phyloP scores from a whole-genome alignment of 1,284 basidiomycete species.

The Acaromyces ingoldii region DNA sequence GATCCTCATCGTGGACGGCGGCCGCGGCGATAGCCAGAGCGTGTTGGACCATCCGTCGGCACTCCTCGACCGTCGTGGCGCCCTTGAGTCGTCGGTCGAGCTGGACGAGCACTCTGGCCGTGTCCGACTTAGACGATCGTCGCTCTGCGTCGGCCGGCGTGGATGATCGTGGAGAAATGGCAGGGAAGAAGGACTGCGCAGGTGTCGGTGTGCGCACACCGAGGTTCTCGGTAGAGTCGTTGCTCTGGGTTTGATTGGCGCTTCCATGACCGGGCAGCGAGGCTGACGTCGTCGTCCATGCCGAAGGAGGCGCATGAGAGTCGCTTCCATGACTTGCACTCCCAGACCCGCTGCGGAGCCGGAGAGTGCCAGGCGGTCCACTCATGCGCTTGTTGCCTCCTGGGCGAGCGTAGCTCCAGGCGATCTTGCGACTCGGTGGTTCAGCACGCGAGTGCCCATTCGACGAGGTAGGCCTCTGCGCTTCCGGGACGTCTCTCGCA shows the following conservation, averaged over 20 bases:
- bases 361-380: neutral
- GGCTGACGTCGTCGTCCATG: too few relatives aligned
- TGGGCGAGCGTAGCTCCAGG: slow-evolving; percentile 28
- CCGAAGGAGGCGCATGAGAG: slow-evolving; percentile 1
- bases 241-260: too few relatives aligned
- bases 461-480: neutral
- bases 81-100: slow-evolving; percentile 32
- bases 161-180: too few relatives aligned
- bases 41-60: slow-evolving; percentile 25
- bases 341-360: slow-evolving; percentile 3
- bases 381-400: neutral
- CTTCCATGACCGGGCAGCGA: too few relatives aligned
- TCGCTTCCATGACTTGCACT: neutral
- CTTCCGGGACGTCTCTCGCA: neutral
- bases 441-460: slow-evolving; percentile 10
- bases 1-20: neutral
- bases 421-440: slow-evolving; percentile 36
- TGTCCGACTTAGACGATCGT: slow-evolving; percentile 4
- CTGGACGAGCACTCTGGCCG: slow-evolving; percentile 17
- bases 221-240: neutral
- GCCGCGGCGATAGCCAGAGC: slow-evolving; percentile 15
- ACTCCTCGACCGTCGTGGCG: slow-evolving; percentile 34
- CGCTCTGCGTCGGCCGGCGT: too few relatives aligned
- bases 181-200: neutral
- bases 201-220: neutral